Conservation (phyloP, 73 alveolate genomes). For the Paramecium biaurelia region DNA sequence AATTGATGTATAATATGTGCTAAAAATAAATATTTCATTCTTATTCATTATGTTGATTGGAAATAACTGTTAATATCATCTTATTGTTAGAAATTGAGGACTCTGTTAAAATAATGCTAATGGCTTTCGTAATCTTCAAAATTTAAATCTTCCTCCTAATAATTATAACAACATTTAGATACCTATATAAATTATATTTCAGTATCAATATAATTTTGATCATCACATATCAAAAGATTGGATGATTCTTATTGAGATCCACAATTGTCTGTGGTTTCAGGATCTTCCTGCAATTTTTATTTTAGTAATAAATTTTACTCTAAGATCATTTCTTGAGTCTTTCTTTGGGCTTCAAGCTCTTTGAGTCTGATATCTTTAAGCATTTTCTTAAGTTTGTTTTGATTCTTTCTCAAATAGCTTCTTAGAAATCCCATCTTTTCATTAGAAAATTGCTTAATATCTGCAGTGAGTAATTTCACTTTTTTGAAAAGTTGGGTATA, state of each 20-base stretch:
- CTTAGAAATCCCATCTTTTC: constrained; percentile 49
- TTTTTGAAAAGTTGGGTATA: constrained; percentile 10
- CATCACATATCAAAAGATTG: not conserved
- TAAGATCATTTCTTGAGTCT: not conserved
- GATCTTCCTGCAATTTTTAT: not conserved
- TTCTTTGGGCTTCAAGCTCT: constrained; percentile 11
- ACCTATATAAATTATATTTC: not conserved
- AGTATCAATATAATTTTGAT: not conserved
- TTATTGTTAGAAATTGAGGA: not conserved
- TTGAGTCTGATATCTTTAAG: not conserved
- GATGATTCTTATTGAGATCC: not conserved
- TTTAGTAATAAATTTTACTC: not conserved
- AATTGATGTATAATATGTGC: not conserved
- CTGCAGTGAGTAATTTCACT: not conserved
- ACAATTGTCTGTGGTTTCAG: not conserved
- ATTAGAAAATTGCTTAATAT: not conserved
- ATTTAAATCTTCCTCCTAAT: not conserved
- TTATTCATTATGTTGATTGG: not conserved
- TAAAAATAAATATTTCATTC: not conserved
- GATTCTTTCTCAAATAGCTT: constrained; percentile 38
- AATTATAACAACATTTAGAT: not conserved
- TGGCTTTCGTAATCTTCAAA: not conserved
- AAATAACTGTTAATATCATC: not conserved
- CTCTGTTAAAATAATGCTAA: not conserved
- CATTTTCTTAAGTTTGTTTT: not conserved